Base-by-base conservation (phyloP, 495 filamentous ascomycete genomes). In the Xylaria bambusicola region DNA sequence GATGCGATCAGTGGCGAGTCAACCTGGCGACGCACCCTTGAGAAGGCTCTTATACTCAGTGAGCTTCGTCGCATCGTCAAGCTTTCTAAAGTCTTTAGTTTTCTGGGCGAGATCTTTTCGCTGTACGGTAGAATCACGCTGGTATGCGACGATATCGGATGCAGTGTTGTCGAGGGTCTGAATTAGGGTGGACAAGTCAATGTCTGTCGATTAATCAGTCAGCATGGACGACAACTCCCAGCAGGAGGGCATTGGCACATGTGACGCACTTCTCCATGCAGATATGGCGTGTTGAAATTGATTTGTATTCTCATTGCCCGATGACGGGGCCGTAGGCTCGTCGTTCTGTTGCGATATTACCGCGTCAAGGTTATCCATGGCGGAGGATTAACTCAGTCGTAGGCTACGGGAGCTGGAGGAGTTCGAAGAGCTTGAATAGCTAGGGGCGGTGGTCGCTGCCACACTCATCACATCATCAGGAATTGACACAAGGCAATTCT, bases 91-190 rank as follows among this genome's bases (percentile, higher is more conserved):
- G 71, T 98, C 94, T 70, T 98, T 99, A 2, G 94, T 99, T 78
- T 97, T 98, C 73, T 97, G 93, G 15, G 94, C 94, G 17, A 99
- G 82, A 52, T 99, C 94, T 68, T 99, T 99, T 46, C 94, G 84
- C 69, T 97, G 93, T 13, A 96, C 86, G 9, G 97, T 86, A 18
- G 92, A 86, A 73, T 97, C 95, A 62, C 92, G 85, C 68, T 99
- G 94, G 67, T 91, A 88, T 40, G 88, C 77, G 41, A 98, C 91
- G 47, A 99, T 92, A 65, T 99, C 95, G 3, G 91, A 92, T 6
- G 94, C 93, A 10, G 90, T 91, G 62, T 87, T 85, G 73, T 99
- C 94, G 51, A 99, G 85, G 63, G 86, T 91, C 36, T 92, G 90
- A 62, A 97, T 84, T 45, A 96, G 87, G 52, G 82, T 85, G 31